Evolutionary conservation across 768 basidiomycete genomes (phyloP), one percentile per base, ranked within the genome.

Genomic region (Pulveroboletus sp.): DNA sequence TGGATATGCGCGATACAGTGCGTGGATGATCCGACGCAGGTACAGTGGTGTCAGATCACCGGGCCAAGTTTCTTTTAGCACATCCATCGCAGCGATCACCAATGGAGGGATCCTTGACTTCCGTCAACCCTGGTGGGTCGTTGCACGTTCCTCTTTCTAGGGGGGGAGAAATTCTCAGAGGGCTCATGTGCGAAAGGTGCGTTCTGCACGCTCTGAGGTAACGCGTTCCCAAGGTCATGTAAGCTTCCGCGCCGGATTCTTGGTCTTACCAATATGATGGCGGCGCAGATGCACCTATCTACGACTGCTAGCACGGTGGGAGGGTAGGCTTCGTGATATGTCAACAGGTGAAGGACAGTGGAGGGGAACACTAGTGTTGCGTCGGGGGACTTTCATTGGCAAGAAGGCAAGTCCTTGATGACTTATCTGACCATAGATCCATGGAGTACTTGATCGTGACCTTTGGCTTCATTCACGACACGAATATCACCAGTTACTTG

Each of bases 191-290:
- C 31, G 6, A 15, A 18, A 4, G 15, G 11, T n/a, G 26, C 33
- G 13, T 27, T 15, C 3, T 15, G 8, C 27, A 21, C 40, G 18
- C 15, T 21, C 5, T 11, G 21, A 77, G 77, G 81, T 1, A 82
- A 77, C 61, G 77, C 75, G 56, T 84, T 86, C 58, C 60, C 85
- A 40, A 86, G 86, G 68, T 82, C 79, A 9, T 86, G 84, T 81
- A 52, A 61, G 80, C 37, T 7, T 26, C 37, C 9, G 41, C 15
- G 18, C 26, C 4, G 11, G 11, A 18, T 33, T 21, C 35, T 3
- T 7, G 33, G 18, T 37, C 17, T 4, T 39, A 1, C 15, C 30
- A 36, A 11, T 42, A 52, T 57, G 49, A 55, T 6, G 38, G 18
- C 8, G 41, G 36, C 26, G 27, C 49, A 84, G 82, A 81, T 77